Evolutionary conservation across 1,284 basidiomycete genomes (phyloP).

Genomic region (Xanthoconium separans): DNA sequence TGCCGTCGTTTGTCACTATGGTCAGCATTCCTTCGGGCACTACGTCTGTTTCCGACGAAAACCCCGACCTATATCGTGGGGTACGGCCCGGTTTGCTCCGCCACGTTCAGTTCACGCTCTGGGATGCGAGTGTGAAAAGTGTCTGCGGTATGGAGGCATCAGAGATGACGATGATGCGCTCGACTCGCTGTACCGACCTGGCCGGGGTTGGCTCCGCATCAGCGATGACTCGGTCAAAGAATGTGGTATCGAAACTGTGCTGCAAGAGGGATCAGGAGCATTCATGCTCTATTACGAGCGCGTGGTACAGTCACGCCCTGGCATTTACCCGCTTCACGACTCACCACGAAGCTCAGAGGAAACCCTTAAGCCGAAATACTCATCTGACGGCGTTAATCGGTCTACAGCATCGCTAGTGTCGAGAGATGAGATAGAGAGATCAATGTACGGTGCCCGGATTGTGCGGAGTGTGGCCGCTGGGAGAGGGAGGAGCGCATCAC

Average conservation of each 20-base stretch:
- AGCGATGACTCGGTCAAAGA: conserved; percentile 84
- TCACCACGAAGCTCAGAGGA: conserved; percentile 55
- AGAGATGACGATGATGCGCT: conserved; percentile 39
- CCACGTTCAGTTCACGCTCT: conserved; percentile 51
- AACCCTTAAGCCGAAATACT: conserved; percentile 55
- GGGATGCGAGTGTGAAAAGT: conserved; percentile 44
- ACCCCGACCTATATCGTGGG: conserved; percentile 47
- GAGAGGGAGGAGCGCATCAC: conserved; percentile 38
- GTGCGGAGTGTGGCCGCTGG: conserved; percentile 57
- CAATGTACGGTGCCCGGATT: conserved; percentile 45
- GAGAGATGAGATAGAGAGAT: conserved; percentile 22
- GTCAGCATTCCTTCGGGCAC: conserved; percentile 87
- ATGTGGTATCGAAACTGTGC: conserved; percentile 72
- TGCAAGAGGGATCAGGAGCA: conserved; percentile 69
- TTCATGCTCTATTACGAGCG: conserved; percentile 94
- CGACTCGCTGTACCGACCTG: conserved; percentile 39
- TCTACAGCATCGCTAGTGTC: conserved; percentile 42
- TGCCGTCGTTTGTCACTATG: conserved; percentile 87
- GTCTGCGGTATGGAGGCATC: conserved; percentile 40
- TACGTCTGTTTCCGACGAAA: conserved; percentile 88
- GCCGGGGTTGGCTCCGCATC: conserved; percentile 79
- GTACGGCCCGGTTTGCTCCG: conserved; percentile 39
- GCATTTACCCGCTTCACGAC: conserved; percentile 28
- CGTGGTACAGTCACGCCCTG: conserved; percentile 42
- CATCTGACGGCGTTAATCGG: conserved; percentile 37